Percentiles rank a stretch among this genome's conserved stretches.
phyloP scores from a whole-genome alignment of 495 filamentous ascomycete genomes.

The Daldinia decipiens region DNA sequence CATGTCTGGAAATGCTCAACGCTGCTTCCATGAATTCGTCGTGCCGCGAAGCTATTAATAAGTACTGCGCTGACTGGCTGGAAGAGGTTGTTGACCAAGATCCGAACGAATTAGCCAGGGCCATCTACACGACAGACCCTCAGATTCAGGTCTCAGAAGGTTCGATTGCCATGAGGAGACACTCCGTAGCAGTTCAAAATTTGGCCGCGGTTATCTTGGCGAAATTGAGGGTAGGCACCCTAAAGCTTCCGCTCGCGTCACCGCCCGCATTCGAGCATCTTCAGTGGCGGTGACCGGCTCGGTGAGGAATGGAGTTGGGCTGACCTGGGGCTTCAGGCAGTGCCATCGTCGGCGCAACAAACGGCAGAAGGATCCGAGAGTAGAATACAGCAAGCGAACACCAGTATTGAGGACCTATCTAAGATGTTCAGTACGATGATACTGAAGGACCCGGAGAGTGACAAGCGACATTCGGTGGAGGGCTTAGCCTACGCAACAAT shows the following conservation, averaged over 20 bases:
- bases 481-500: slow-evolving; percentile 93
- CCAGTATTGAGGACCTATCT: slow-evolving; percentile 76
- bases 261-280: slow-evolving; percentile 36
- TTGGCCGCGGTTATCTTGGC: slow-evolving; percentile 88
- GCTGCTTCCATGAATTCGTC: slow-evolving; percentile 83
- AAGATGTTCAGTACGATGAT: slow-evolving; percentile 82
- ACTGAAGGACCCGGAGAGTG: slow-evolving; percentile 65
- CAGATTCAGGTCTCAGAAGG: slow-evolving; percentile 51
- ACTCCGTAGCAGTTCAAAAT: slow-evolving; percentile 62
- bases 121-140: slow-evolving; percentile 52
- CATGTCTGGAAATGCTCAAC: slow-evolving; percentile 86
- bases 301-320: slow-evolving; percentile 41
- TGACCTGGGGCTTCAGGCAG: slow-evolving; percentile 64
- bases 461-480: slow-evolving; percentile 77
- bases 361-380: slow-evolving; percentile 56
- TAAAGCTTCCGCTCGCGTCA: slow-evolving; percentile 37
- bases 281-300: slow-evolving; percentile 33
- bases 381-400: slow-evolving; percentile 59
- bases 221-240: slow-evolving; percentile 70
- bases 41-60: slow-evolving; percentile 81
- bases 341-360: slow-evolving; percentile 51
- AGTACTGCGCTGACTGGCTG: slow-evolving; percentile 84
- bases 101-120: slow-evolving; percentile 67
- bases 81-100: slow-evolving; percentile 77
- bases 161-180: slow-evolving; percentile 59